A percentile compares a stretch with the other conserved stretches of the same genome.
These are phyloP conservation scores for Barbarea vulgaris DNA, from an alignment of 345 rosid genomes.

Conservation along the genomic window DNA sequence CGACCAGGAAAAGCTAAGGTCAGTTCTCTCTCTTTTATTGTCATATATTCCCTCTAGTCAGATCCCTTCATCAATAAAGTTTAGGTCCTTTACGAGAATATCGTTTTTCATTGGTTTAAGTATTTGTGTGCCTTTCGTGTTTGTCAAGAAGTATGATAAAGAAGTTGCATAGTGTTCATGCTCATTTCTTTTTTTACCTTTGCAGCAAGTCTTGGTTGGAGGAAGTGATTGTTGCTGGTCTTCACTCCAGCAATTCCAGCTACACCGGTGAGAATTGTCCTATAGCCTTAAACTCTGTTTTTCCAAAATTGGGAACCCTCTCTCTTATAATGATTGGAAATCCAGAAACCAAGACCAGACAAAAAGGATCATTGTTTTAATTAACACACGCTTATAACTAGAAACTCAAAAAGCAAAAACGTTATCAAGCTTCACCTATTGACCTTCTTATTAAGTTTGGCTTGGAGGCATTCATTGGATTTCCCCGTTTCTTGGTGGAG, in stretches of 20 bases:
- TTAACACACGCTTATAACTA: background rate
- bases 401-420: background rate
- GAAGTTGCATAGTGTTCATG: slow-evolving; percentile 14
- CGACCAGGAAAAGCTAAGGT: slow-evolving; percentile 89
- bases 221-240: slow-evolving; percentile 60
- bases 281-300: slow-evolving; percentile 3
- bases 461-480: background rate
- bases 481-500: background rate
- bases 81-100: background rate
- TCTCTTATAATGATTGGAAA: slow-evolving; percentile 9
- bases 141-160: slow-evolving; percentile 1
- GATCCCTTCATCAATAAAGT: slow-evolving; percentile 40
- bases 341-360: slow-evolving; percentile 1
- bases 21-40: slow-evolving; percentile 15
- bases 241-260: slow-evolving; percentile 44
- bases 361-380: background rate
- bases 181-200: slow-evolving; percentile 3
- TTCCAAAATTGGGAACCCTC: slow-evolving; percentile 2
- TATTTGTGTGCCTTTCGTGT: background rate
- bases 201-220: slow-evolving; percentile 69
- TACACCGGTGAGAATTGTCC: slow-evolving; percentile 66
- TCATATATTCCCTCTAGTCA: slow-evolving; percentile 13
- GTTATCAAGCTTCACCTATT: background rate
- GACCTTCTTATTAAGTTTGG: background rate
- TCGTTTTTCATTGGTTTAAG: background rate